phyloP scores from a whole-genome alignment of 805 yeast species.

The Osmozyma mogii region DNA sequence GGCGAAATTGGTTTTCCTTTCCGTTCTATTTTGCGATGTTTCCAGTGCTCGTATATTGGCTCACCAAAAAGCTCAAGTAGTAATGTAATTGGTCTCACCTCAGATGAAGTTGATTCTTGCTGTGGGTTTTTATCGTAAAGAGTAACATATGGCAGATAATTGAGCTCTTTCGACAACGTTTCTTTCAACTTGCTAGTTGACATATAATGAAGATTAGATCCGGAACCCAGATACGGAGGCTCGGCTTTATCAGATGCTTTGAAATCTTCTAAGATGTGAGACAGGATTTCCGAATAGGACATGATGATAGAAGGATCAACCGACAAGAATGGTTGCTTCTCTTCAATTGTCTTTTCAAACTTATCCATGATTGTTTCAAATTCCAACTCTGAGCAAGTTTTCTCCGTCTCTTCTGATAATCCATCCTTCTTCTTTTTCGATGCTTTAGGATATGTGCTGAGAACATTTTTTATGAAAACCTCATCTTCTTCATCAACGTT shows the following conservation, averaged over 20 bases:
- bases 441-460: constrained; percentile 16
- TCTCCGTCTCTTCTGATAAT: too few species aligned
- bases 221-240: constrained; percentile 18
- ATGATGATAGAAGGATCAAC: constrained; percentile 79
- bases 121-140: constrained; percentile 42
- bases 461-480: constrained; percentile 40
- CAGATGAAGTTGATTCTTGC: constrained; percentile 8
- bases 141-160: constrained; percentile 50
- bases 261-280: constrained; percentile 34
- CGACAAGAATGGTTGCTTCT: constrained; percentile 79
- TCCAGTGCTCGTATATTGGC: constrained; percentile 76
- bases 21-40: constrained; percentile 57
- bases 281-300: constrained; percentile 58
- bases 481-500: constrained; percentile 89
- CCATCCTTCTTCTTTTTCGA: constrained; percentile 7
- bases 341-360: constrained; percentile 66
- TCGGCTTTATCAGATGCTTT: constrained; percentile 16
- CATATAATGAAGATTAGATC: constrained; percentile 27
- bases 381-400: constrained; percentile 66
- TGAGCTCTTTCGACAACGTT: constrained; percentile 47
- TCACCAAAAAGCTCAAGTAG: constrained; percentile 56
- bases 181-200: constrained; percentile 53
- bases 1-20: constrained; percentile 71
- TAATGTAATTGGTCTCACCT: constrained; percentile 35
- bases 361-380: constrained; percentile 72